These are phyloP conservation scores for Suillus subluteus DNA, from an alignment of 768 basidiomycete species.

Conservation along the genomic window DNA sequence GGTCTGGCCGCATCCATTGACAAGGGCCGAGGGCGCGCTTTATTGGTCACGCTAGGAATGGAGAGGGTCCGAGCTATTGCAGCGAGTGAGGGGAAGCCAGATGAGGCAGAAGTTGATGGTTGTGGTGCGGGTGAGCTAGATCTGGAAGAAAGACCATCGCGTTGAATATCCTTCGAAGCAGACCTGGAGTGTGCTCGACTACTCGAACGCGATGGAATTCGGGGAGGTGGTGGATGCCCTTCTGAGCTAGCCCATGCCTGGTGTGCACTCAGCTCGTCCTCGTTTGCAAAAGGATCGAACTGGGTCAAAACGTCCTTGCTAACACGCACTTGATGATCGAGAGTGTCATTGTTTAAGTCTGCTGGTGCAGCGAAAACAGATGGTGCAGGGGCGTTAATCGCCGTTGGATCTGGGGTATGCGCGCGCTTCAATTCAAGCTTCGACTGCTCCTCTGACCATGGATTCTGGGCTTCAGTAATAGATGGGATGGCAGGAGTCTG, in stretches of 20 bases:
- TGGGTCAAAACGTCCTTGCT: slow-evolving; percentile 53
- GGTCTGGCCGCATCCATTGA: slow-evolving; percentile 64
- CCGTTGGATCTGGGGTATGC: slow-evolving; percentile 46
- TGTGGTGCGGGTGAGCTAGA: slow-evolving; percentile 32
- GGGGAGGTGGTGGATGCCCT: slow-evolving; percentile 58
- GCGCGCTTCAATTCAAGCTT: slow-evolving; percentile 15
- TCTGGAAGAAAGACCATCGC: slow-evolving; percentile 13
- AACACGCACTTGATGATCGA: slow-evolving; percentile 20
- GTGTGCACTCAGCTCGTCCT: slow-evolving; percentile 60
- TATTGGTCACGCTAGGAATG: slow-evolving; percentile 47
- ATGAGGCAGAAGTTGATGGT: slow-evolving; percentile 21
- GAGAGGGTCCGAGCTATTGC: slow-evolving; percentile 69
- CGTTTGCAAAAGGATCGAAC: slow-evolving; percentile 68
- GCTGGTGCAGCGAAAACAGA: slow-evolving; percentile 32
- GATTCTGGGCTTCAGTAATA: slow-evolving; percentile 16
- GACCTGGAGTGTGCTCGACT: slow-evolving; percentile 15
- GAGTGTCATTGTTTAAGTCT: slow-evolving; percentile 7
- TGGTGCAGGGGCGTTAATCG: slow-evolving; percentile 45
- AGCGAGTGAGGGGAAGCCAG: slow-evolving; percentile 63
- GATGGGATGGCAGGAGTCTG: slow-evolving; percentile 1
- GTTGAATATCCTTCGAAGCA: slow-evolving; percentile 14
- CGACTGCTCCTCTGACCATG: slow-evolving; percentile 24
- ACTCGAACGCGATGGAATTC: slow-evolving; percentile 29
- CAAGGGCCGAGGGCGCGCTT: slow-evolving; percentile 50
- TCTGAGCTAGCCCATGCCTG: slow-evolving; percentile 69